Conservation (phyloP, 2,329 filamentous ascomycete species). For the Beauveria bassiana region DNA sequence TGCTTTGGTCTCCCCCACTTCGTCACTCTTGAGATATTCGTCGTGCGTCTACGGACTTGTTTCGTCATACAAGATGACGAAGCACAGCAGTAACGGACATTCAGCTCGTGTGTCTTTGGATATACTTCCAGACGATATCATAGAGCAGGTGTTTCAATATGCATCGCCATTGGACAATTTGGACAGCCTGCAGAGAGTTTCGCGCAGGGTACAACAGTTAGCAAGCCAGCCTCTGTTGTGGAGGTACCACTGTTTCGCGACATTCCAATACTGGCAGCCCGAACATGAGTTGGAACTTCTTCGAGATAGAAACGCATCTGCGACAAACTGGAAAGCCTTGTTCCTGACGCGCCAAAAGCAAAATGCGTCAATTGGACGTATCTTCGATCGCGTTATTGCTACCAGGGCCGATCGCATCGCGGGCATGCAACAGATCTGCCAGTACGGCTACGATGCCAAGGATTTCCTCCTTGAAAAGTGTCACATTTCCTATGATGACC, state of each 20-base stretch:
- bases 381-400: conserved; percentile 62
- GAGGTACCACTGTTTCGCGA: conserved; percentile 62
- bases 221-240: conserved; percentile 70
- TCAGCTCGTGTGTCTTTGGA: conserved; percentile 28
- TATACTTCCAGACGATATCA: conserved; percentile 71
- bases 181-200: conserved; percentile 43
- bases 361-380: conserved; percentile 41
- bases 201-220: conserved; percentile 55
- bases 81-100: not conserved
- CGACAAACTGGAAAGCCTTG: conserved; percentile 67
- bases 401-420: conserved; percentile 62
- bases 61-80: not conserved
- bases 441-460: conserved; percentile 78
- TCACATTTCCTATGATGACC: conserved; percentile 46
- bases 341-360: conserved; percentile 49
- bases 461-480: conserved; percentile 68
- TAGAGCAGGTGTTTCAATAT: conserved; percentile 68
- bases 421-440: conserved; percentile 63
- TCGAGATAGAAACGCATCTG: conserved; percentile 41
- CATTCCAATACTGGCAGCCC: conserved; percentile 69
- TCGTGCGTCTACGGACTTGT: not conserved
- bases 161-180: conserved; percentile 49
- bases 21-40: not conserved
- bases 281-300: conserved; percentile 54
- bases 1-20: conserved; percentile 1